Conservation (phyloP, 352 stramenopile species). For the Sclerospora graminicola region DNA sequence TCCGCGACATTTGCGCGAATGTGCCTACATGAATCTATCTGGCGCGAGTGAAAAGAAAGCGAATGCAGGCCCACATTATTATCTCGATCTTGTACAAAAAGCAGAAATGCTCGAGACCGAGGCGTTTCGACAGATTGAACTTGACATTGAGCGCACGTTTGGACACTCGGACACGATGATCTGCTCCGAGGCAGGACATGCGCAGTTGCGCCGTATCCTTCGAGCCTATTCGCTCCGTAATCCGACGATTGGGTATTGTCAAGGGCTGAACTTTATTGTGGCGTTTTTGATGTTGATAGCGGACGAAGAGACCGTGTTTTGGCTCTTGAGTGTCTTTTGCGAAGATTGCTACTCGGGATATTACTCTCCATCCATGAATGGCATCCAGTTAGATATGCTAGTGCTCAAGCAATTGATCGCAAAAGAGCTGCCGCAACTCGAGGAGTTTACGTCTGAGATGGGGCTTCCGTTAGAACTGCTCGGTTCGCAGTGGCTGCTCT, state of each 20-base stretch:
- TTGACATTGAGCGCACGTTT: conserved; percentile 84
- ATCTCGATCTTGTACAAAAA: conserved; percentile 34
- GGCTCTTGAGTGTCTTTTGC: conserved; percentile 78
- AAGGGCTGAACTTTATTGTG: conserved; percentile 87
- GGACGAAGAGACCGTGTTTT: conserved; percentile 85
- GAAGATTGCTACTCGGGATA: conserved; percentile 86
- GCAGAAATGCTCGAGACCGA: conserved; percentile 33
- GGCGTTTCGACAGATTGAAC: conserved; percentile 73
- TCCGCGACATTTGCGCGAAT: conserved; percentile 47
- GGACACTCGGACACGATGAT: conserved; percentile 60
- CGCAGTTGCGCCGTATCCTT: conserved; percentile 55
- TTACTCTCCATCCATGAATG: conserved; percentile 84
- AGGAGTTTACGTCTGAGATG: conserved; percentile 66
- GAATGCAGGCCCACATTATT: conserved; percentile 40
- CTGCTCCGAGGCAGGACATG: conserved; percentile 38
- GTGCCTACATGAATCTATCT: conserved; percentile 66
- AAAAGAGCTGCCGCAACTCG: conserved; percentile 60
- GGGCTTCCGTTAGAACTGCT: conserved; percentile 80
- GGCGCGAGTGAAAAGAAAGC: conserved; percentile 44
- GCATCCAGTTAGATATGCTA: conserved; percentile 85
- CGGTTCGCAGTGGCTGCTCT: conserved; percentile 86
- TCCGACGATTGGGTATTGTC: conserved; percentile 73
- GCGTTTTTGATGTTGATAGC: conserved; percentile 69
- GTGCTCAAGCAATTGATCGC: conserved; percentile 82
- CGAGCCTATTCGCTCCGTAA: conserved; percentile 76